These are phyloP conservation scores for Aspergillus sp. DNA, from an alignment of 2,329 filamentous ascomycete species.

Conservation along the genomic window DNA sequence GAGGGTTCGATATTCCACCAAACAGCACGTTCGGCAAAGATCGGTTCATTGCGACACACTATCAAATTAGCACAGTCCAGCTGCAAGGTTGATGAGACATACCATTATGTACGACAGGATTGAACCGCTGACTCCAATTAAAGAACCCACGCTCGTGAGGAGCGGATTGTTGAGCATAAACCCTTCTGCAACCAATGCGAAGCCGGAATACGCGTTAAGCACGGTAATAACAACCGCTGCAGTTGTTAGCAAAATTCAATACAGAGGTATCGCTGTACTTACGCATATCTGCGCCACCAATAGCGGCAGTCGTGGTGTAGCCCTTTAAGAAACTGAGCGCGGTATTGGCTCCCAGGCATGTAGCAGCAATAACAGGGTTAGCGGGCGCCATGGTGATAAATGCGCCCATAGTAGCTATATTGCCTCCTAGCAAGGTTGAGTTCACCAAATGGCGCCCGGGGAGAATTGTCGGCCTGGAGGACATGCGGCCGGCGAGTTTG, in stretches of 20 bases:
- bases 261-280: constrained; percentile 18
- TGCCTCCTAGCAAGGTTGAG: constrained; percentile 69
- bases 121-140: constrained; percentile 85
- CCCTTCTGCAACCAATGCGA: constrained; percentile 84
- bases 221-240: constrained; percentile 83
- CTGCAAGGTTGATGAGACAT: neutral
- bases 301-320: constrained; percentile 82
- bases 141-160: constrained; percentile 77
- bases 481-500: constrained; percentile 81
- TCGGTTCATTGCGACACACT: constrained; percentile 86
- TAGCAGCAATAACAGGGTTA: constrained; percentile 74
- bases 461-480: constrained; percentile 70
- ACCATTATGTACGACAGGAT: constrained; percentile 80
- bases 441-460: constrained; percentile 77
- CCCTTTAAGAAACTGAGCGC: constrained; percentile 80
- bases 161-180: constrained; percentile 89
- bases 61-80: neutral
- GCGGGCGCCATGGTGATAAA: constrained; percentile 81
- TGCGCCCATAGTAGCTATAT: constrained; percentile 78
- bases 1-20: constrained; percentile 70
- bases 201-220: constrained; percentile 86
- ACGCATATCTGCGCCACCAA: constrained; percentile 92
- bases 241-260: constrained; percentile 23
- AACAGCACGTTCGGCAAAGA: constrained; percentile 88
- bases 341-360: constrained; percentile 73